Base-by-base conservation (phyloP, 495 filamentous ascomycete genomes). In the Immersiella caudata region DNA sequence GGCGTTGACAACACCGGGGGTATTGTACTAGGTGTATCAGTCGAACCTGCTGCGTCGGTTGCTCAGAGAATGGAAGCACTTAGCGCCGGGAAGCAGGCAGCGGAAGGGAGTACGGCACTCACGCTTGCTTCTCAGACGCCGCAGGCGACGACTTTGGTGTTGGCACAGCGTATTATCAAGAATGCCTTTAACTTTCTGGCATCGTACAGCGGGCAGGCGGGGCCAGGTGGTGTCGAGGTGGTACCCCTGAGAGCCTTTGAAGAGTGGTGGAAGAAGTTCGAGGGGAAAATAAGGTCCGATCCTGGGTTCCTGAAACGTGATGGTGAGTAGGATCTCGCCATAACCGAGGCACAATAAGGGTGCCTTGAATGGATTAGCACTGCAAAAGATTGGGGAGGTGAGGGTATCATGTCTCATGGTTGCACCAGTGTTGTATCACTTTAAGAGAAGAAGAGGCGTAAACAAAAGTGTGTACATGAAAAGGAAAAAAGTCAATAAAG, bases 191-290 rank as follows among this genome's bases (percentile, higher is more conserved):
- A 98, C 78, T 98, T 96, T 76, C 81, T 99, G 54, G 88, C 94
- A 24, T 91, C 93, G 71, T 98, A 96, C 83, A 90, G 90, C 54
- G 83, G 82, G 56, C 79, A 76, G 73, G 77, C 78, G 0, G 80
- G 80, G 18, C 51, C 50, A 27, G 33, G 33, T 12, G 71, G 86
- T 12, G 85, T 90, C 59, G 94, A 97, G 75, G 88, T 96, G 14
- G 91, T 99, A 24, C 93, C 96, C 36, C 74, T 99, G 63, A 92
- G 89, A 80, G 90, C 89, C 14, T 98, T 99, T 78, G 88, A 91
- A 75, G 93, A 97, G 62, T 99, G 96, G 95, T 99, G 95, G 95
- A 83, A 79, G 60, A 97, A 97, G 79, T 99, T 99, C 82, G 95
- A 99, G 87, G 86, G 86, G 49, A 90, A 87, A 78, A 83, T 98